Base-by-base conservation (phyloP, 2,329 filamentous ascomycete genomes). In the Botrytis byssoidea region DNA sequence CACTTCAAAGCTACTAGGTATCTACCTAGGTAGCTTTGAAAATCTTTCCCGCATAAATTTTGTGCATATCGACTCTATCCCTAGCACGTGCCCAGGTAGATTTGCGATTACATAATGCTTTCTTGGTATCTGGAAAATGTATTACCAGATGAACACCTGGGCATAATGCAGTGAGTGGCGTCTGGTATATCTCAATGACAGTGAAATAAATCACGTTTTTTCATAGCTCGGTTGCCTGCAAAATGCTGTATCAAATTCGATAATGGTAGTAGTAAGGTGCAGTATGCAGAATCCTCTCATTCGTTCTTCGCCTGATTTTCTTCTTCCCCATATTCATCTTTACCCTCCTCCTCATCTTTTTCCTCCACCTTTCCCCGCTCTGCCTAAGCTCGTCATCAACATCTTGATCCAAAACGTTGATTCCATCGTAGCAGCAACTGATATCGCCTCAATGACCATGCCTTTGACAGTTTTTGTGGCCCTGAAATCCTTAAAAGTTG, bases 401-500 rank as follows among this genome's bases (percentile, higher is more conserved):
- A 51, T 46, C 64, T n/a, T 67, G 10, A 20, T 37, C 37, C 63
- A 76, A 3, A 71, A 63, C 3, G 74, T 66, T 6, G 70, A 72
- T 57, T 77, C 72, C 44, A 74, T 29, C 5, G 74, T 75, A 25
- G 59, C 74, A 32, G 65, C 60, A 46, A 75, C 74, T 18, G 29
- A 37, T 6, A 77, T 12, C 2, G 57, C 66, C 3, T 73, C 46
- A n/a, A 74, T 46, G 1, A 77, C 67, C 3, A 75, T 65, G 32
- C 72, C 71, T 55, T 74, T 74, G 40, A 76, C 73, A 3, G 73
- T 76, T 35, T 61, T 32, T 29, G 71, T 75, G 6, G 75, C 76
- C 7, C 75, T 74, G 10, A 76, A 67, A 9, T 75, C 75, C 37
- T 72, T 75, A 55, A 75, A 75, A 74, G 18, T 55, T 32, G 29